These are phyloP conservation scores for Emmonsiellopsis sp. DNA, from an alignment of 2,329 filamentous ascomycete genomes.

Conservation along the genomic window DNA sequence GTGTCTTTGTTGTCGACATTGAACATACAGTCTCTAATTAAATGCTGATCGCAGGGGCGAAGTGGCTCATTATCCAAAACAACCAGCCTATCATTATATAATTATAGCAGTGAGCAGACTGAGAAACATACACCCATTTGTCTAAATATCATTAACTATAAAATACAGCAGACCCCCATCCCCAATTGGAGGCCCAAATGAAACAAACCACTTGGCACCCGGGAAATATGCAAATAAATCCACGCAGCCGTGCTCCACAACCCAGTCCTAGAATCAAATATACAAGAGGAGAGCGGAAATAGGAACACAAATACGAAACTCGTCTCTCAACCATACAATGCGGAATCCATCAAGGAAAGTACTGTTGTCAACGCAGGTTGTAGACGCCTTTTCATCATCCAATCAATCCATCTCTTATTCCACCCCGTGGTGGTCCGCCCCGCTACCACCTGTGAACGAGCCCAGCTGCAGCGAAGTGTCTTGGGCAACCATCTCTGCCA, in stretches of 20 bases:
- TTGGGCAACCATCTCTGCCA: conserved; percentile 96
- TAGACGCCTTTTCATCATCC: no score
- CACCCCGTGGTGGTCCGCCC: conserved; percentile 23
- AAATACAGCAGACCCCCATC: background rate
- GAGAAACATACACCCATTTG: background rate
- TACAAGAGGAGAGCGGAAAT: background rate
- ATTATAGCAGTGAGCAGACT: no score
- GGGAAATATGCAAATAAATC: background rate
- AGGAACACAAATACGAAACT: background rate
- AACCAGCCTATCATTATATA: no score
- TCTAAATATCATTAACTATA: background rate
- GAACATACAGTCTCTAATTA: no score
- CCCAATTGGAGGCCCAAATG: no score
- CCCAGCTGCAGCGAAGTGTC: conserved; percentile 65
- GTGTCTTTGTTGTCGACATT: no score
- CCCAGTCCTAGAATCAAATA: background rate
- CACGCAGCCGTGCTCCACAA: background rate
- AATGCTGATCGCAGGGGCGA: no score
- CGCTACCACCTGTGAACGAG: conserved; percentile 28
- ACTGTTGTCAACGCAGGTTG: no score
- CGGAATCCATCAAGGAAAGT: no score
- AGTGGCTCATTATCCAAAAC: no score
- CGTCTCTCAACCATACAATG: no score
- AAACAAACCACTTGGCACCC: no score
- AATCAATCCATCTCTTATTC: conserved; percentile 2